Percentiles rank a stretch among this genome's conserved stretches.
Conservation (phyloP, 2,329 filamentous ascomycete genomes). For the Clonostachys solani region DNA sequence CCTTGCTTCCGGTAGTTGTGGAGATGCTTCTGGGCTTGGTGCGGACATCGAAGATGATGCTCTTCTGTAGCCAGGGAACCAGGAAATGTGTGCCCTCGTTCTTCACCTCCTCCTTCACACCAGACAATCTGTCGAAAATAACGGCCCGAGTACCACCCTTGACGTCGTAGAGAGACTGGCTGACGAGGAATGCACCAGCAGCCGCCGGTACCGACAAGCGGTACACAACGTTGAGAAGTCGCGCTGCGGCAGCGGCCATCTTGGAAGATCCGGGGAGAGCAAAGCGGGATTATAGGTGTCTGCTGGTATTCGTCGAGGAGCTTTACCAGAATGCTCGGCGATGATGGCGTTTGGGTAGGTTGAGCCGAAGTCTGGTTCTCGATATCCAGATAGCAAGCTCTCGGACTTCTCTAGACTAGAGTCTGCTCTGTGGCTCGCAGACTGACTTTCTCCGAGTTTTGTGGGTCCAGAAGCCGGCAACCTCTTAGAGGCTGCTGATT, state of each 20-base stretch:
- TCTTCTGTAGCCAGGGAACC: slow-evolving; percentile 90
- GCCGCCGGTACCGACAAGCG: slow-evolving; percentile 70
- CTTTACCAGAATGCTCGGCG: background rate
- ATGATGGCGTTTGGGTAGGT: too few species aligned
- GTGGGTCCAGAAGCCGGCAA: too few species aligned
- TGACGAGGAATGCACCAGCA: slow-evolving; percentile 61
- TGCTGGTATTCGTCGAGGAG: background rate
- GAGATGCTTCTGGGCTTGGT: slow-evolving; percentile 97
- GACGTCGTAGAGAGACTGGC: slow-evolving; percentile 92
- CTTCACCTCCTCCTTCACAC: slow-evolving; percentile 88
- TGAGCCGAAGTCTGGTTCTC: too few species aligned
- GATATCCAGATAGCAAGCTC: too few species aligned
- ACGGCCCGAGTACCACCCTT: slow-evolving; percentile 91
- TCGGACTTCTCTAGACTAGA: too few species aligned
- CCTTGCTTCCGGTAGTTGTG: slow-evolving; percentile 97
- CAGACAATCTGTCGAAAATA: slow-evolving; percentile 91
- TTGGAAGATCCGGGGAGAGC: slow-evolving; percentile 4
- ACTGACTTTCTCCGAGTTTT: too few species aligned
- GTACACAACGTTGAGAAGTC: slow-evolving; percentile 58
- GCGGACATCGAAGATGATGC: slow-evolving; percentile 93
- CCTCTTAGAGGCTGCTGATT: too few species aligned
- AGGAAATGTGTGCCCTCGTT: slow-evolving; percentile 98
- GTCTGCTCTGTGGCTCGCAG: too few species aligned
- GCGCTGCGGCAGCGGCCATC: slow-evolving; percentile 50
- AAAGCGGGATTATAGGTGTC: background rate